phyloP scores from a whole-genome alignment of 345 rosid genomes.

The Isatis tinctoria region DNA sequence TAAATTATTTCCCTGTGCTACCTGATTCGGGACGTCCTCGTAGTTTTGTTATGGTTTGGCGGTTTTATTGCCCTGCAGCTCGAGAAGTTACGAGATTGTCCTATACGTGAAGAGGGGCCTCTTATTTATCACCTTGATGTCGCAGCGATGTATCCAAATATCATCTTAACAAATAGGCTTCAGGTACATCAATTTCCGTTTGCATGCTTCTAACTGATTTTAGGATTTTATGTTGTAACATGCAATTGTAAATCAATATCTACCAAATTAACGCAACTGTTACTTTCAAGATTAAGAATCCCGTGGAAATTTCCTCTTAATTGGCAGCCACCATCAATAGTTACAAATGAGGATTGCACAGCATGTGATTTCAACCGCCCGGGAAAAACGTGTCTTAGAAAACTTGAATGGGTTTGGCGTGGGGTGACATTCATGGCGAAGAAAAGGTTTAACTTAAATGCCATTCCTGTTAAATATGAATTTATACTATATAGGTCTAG shows the following conservation, averaged over 20 bases:
- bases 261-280: background rate
- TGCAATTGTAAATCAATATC: background rate
- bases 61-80: constrained; percentile 52
- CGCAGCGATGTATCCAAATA: constrained; percentile 99
- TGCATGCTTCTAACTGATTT: constrained; percentile 3
- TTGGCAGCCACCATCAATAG: constrained; percentile 90
- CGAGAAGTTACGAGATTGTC: constrained; percentile 63
- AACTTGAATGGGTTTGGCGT: constrained; percentile 99
- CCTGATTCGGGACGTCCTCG: background rate
- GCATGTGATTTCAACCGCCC: constrained; percentile 98
- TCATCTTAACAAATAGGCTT: constrained; percentile 94
- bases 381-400: constrained; percentile 85
- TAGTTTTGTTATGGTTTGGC: constrained; percentile 15
- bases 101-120: constrained; percentile 88
- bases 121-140: constrained; percentile 98
- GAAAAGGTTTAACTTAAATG: constrained; percentile 54
- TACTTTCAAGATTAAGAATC: constrained; percentile 6
- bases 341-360: constrained; percentile 86
- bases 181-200: constrained; percentile 52
- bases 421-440: constrained; percentile 87
- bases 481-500: constrained; percentile 18
- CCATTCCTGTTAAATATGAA: constrained; percentile 7
- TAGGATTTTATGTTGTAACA: background rate
- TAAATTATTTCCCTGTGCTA: background rate
- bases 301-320: background rate